Evolutionary conservation across 1,284 basidiomycete species (phyloP), one percentile per base, ranked within the genome.

Genomic region (Papiliotrema terrestris): DNA sequence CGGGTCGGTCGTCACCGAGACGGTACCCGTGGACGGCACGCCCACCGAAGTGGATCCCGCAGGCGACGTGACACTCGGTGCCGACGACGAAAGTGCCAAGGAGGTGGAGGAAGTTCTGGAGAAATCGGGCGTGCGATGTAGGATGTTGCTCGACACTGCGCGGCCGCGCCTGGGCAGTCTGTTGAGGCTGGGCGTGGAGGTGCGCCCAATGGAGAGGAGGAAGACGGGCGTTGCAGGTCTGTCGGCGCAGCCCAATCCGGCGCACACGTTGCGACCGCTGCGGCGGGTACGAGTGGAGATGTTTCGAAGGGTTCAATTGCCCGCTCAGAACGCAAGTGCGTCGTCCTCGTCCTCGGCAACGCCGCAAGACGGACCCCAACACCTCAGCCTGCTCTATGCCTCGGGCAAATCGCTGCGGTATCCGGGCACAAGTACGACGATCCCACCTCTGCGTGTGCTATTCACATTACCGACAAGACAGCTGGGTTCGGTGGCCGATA

Each of bases 351-450:
- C 39, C 0, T 8, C 55, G 14, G 39, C 56, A 1, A 42, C 59
- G 2, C 50, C 57, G 19, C 19, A 54, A 13, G 37, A 20, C 19
- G n/a, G 42, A 17, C 20, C 37, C 2, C 52, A 62, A 32, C 65
- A 69, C 50, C 54, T 68, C 8, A 69, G 63, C 5, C 58, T 72
- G 17, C 56, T 77, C 1, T 67, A 74, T 58, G 51, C 66, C 0
- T 71, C 72, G 1, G 75, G 75, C 41, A 77, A 77, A 58, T 72
- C 70, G 8, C 63, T 75, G 13, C 67, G 75, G 22, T 77, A 72
- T 45, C 75, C 75, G 2, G 71, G 73, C 6, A 26, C 59, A 2
- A 48, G 54, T 13, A 51, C 54, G 11, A 39, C 51, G 4, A 61
- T 66, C 35, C 70, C 73, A 0, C 73, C 75, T 17, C 63, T 75